phyloP scores from a whole-genome alignment of 2,329 filamentous ascomycete species.

The Cercospora janseana region DNA sequence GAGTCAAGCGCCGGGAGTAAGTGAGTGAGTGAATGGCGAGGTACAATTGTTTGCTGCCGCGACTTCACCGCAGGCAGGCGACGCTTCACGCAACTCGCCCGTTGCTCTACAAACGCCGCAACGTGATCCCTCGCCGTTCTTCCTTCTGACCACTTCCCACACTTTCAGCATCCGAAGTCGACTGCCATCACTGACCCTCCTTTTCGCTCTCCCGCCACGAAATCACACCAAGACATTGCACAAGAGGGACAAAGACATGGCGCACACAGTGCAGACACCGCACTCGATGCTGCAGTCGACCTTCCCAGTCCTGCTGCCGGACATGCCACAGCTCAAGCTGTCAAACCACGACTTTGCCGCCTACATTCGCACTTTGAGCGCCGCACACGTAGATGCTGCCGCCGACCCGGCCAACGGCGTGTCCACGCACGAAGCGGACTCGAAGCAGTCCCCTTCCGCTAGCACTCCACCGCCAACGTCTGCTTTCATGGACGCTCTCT shows the following conservation, averaged over 20 bases:
- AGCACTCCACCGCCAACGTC: slow-evolving; percentile 3
- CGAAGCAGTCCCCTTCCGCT: not conserved
- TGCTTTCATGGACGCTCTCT: slow-evolving; percentile 26
- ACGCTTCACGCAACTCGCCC: not conserved
- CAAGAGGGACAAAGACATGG: slow-evolving; percentile 1
- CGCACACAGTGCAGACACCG: not conserved
- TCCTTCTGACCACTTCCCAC: not conserved
- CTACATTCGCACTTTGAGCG: slow-evolving; percentile 12
- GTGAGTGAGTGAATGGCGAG: too few relatives aligned
- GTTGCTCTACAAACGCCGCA: not conserved
- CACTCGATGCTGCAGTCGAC: slow-evolving; percentile 23
- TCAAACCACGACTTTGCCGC: slow-evolving; percentile 21
- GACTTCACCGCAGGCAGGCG: not conserved
- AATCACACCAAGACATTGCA: not conserved
- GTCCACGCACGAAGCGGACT: not conserved
- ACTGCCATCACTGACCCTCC: not conserved
- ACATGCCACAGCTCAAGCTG: slow-evolving; percentile 25
- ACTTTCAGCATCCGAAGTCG: too few relatives aligned
- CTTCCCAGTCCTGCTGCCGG: slow-evolving; percentile 27
- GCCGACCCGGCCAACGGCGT: not conserved
- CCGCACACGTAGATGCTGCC: not conserved
- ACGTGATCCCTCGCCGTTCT: not conserved
- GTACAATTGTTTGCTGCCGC: too few relatives aligned
- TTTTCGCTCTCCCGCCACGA: not conserved
- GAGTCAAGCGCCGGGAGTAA: not conserved